Evolutionary conservation across 805 yeast genomes (phyloP), one percentile per base, ranked within the genome.

Genomic region (Saturnispora gosingensis): DNA sequence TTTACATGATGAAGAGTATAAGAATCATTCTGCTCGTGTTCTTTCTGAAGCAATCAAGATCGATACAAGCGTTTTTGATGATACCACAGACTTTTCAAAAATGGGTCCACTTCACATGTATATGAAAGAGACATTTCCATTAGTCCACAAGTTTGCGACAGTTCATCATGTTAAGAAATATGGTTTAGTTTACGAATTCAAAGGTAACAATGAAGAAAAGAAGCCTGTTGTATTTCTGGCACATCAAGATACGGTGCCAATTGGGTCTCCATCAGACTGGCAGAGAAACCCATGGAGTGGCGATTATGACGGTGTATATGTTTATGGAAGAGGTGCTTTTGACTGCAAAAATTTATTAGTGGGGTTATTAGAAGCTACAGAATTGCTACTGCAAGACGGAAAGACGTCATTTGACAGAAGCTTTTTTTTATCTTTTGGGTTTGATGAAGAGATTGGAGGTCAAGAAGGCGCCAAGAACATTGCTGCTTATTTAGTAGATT

Each of bases 361-460:
- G 39, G 78, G 73, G 47, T 66, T 56, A 64, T 59, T 32, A 60
- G 91, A 85, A 61, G 73, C 88, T 2, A 63, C 79, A 13, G 88
- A 83, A 59, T 63, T 68, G 45, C 65, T 84, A 34, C 60, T 85
- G 25, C 59, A 67, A 36, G 61, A 61, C 25, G 73, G 73, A 18
- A 85, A 73, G 67, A 50, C 62, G 43, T 87, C 89, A 15, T 53
- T 55, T 22, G 64, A 72, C 47, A 77, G 95, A 66, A 74, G 87
- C 1, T 63, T 85, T 13, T 54, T 87, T 10, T 62, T 83, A 2
- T 81, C 86, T 0, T 78, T 82, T 60, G 95, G 95, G 1, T 84
- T 78, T 58, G 95, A 88, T 61, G 95, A 87, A 68, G 95, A 88
- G 62, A 74, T 77, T 38, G 72, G 78, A 35, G 95, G 95, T 6